Base-by-base conservation (phyloP, 495 filamentous ascomycete species). In the Talaromyces liani region DNA sequence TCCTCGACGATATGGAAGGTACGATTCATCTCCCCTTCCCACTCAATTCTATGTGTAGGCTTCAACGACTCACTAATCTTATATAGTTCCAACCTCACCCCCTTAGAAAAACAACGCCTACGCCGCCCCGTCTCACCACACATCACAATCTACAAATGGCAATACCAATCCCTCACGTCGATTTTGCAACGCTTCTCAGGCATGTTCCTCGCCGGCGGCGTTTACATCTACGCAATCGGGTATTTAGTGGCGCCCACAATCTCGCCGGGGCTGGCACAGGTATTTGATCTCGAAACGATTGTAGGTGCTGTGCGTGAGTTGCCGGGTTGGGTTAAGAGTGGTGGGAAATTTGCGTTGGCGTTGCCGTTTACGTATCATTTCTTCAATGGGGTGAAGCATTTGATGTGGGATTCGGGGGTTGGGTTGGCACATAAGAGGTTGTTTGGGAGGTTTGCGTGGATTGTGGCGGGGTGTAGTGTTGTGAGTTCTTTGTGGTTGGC, bases 331-430 rank as follows among this genome's bases (percentile, higher is more conserved):
- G 73, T 76, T 55, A 90, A 90, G 79, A 67, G 84, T 34, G 72
- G 65, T 9, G 64, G 86, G 62, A 95, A 95, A 81, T 77, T 84
- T 63, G 55, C 77, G 5, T 62, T 88, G 10, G 86, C 87, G 36
- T 79, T 84, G 75, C 90, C 90, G 20, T 93, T 95, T 70, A 82
- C 83, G n/a, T 94, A 83, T 73, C 91, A 95, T 72, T 70, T 72
- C 41, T 68, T 88, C 60, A 92, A 91, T 73, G 91, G 91, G 9
- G 63, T 91, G 3, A 82, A 88, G 72, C 90, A 93, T 79, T 77
- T 95, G 24, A 9, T 54, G 25, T 62, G 41, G 41, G 60, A 62
- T 62, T 7, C 2, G 3, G 47, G 27, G 14, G 0, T 51, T n/a
- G 60, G 41, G 8, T 33, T 62, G 60, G 16, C 22, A 2, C n/a